These are phyloP conservation scores for Cymbopogon citratus DNA, from an alignment of 176 grass and related monocot genomes.

Conservation along the genomic window DNA sequence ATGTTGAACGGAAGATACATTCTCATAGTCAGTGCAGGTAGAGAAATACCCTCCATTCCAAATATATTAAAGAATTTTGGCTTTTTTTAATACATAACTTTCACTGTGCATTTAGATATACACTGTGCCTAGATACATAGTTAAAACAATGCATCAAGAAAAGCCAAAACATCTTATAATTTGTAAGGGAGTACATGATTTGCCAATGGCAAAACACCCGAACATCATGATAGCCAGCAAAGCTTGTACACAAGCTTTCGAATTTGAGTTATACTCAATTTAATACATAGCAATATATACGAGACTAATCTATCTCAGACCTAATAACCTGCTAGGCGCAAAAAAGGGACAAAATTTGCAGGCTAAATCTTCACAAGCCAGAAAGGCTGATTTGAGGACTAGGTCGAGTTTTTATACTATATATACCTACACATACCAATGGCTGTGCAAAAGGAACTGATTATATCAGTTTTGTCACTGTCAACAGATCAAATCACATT, in stretches of 20 bases:
- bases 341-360: constrained; percentile 57
- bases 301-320: constrained; percentile 16
- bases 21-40: neutral
- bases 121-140: too few relatives aligned
- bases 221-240: neutral
- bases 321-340: constrained; percentile 30
- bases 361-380: constrained; percentile 22
- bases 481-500: constrained; percentile 2
- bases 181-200: neutral
- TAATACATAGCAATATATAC: constrained; percentile 29
- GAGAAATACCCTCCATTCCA: neutral
- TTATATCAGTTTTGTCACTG: constrained; percentile 19
- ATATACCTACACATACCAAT: constrained; percentile 31
- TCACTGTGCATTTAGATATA: too few relatives aligned
- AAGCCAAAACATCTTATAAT: too few relatives aligned
- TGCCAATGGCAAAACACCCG: neutral
- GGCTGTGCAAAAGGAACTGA: constrained; percentile 38
- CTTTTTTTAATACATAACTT: too few relatives aligned
- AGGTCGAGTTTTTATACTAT: constrained; percentile 28
- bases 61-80: too few relatives aligned
- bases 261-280: neutral
- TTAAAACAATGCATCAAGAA: too few relatives aligned
- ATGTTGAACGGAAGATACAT: neutral
- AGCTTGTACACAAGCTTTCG: constrained; percentile 17
- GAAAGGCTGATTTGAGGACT: constrained; percentile 23